Conservation (phyloP, 179 eudicot genomes). For the Patellifolia procumbens region DNA sequence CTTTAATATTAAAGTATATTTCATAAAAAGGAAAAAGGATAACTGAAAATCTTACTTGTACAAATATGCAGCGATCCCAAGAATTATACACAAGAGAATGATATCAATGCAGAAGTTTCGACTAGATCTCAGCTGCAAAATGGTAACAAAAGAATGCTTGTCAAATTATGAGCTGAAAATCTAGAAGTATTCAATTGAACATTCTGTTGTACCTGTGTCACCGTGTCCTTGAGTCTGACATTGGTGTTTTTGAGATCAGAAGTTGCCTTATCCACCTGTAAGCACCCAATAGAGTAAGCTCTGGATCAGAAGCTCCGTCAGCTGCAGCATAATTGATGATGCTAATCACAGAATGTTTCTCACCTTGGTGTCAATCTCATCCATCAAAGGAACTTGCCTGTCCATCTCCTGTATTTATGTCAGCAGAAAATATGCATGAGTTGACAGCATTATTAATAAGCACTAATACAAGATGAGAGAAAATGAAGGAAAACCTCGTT, state of each 20-base stretch:
- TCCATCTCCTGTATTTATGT: slow-evolving; percentile 71
- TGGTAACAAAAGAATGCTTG: background rate
- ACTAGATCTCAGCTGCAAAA: slow-evolving; percentile 82
- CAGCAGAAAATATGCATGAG: slow-evolving; percentile 7
- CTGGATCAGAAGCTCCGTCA: background rate
- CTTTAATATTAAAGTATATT: background rate
- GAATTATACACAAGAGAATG: slow-evolving; percentile 75
- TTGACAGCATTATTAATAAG: background rate
- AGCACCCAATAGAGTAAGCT: slow-evolving; percentile 11
- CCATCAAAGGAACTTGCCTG: slow-evolving; percentile 98
- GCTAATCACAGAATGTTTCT: background rate
- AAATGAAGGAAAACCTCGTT: slow-evolving; percentile 69
- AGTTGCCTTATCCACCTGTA: slow-evolving; percentile 90
- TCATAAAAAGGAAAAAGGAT: background rate
- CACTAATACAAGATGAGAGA: background rate
- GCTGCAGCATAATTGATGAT: background rate
- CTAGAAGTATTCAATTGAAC: background rate
- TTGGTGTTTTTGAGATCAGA: slow-evolving; percentile 94
- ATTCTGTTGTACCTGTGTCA: slow-evolving; percentile 63
- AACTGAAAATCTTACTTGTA: slow-evolving; percentile 70
- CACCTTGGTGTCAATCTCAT: slow-evolving; percentile 98
- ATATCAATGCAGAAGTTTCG: slow-evolving; percentile 91
- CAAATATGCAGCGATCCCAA: slow-evolving; percentile 91
- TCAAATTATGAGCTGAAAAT: background rate
- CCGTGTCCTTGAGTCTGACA: slow-evolving; percentile 93